phyloP scores from a whole-genome alignment of 2,329 filamentous ascomycete genomes.

The Aspergillus fructus region DNA sequence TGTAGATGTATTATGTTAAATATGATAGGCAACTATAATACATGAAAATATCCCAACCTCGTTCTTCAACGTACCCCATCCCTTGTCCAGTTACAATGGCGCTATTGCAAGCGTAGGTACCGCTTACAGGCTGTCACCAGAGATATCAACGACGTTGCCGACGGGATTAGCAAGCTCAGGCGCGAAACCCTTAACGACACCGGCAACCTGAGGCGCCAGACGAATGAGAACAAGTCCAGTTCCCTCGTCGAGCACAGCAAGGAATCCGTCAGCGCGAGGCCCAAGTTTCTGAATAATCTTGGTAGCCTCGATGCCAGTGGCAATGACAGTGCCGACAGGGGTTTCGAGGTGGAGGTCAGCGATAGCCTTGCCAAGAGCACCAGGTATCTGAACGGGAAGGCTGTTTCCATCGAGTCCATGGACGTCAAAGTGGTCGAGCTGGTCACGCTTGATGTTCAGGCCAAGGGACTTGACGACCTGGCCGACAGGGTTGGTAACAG shows the following conservation, averaged over 20 bases:
- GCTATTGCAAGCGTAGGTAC: not conserved
- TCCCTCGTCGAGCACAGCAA: not conserved
- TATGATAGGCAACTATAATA: slow-evolving; percentile 8
- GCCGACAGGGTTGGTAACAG: slow-evolving; percentile 27
- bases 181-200: not conserved
- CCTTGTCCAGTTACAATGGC: not conserved
- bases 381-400: not conserved
- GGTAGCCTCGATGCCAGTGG: not conserved
- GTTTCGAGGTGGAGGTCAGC: not conserved
- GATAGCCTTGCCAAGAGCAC: not conserved
- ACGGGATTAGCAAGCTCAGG: not conserved
- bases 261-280: not conserved
- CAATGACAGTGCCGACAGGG: slow-evolving; percentile 4
- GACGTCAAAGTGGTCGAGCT: not conserved
- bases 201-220: not conserved
- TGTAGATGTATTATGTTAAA: slow-evolving; percentile 7
- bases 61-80: not conserved
- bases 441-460: slow-evolving; percentile 15
- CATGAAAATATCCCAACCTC: slow-evolving; percentile 9
- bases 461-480: slow-evolving; percentile 23
- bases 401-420: not conserved
- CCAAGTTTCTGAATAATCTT: not conserved
- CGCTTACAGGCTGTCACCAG: slow-evolving; percentile 6
- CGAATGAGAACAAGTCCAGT: not conserved
- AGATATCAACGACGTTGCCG: not conserved